phyloP scores from a whole-genome alignment of 2,329 filamentous ascomycete species.

The Colletotrichum cereale region DNA sequence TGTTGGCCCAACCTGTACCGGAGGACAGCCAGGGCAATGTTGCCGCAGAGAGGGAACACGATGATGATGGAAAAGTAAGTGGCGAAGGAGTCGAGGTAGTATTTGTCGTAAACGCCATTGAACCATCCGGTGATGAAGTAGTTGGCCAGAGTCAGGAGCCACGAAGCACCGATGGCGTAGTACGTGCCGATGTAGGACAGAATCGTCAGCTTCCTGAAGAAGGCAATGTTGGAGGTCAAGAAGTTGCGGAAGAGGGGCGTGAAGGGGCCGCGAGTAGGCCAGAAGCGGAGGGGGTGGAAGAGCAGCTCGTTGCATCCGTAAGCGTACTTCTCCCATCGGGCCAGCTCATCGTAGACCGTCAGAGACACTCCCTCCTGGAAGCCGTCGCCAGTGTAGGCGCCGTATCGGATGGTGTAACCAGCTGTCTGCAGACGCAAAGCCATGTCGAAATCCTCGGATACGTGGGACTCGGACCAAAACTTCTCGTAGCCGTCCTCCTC shows the following conservation, averaged over 20 bases:
- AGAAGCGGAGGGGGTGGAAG: constrained; percentile 75
- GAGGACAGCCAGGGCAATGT: constrained; percentile 70
- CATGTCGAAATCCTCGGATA: constrained; percentile 85
- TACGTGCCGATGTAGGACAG: constrained; percentile 75
- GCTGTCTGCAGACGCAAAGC: constrained; percentile 77
- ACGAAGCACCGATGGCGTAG: constrained; percentile 77
- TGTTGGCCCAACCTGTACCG: constrained; percentile 72
- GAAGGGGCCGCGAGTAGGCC: constrained; percentile 73
- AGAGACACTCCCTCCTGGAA: constrained; percentile 82
- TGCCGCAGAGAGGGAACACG: constrained; percentile 73
- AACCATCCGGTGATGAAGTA: constrained; percentile 81
- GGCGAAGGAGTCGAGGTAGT: constrained; percentile 76
- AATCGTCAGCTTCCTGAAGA: constrained; percentile 78
- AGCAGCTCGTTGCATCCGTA: constrained; percentile 79
- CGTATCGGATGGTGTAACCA: constrained; percentile 77
- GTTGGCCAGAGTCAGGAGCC: constrained; percentile 76
- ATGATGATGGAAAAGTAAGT: constrained; percentile 73
- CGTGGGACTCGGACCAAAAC: constrained; percentile 81
- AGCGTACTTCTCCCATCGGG: constrained; percentile 80
- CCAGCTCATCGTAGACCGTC: constrained; percentile 79
- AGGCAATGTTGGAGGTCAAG: constrained; percentile 69
- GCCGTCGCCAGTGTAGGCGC: constrained; percentile 75
- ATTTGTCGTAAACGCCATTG: constrained; percentile 74
- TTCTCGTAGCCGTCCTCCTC: constrained; percentile 72
- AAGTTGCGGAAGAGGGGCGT: constrained; percentile 74